Conservation (phyloP, 495 filamentous ascomycete species). For the Penicillium atrosanguineum region DNA sequence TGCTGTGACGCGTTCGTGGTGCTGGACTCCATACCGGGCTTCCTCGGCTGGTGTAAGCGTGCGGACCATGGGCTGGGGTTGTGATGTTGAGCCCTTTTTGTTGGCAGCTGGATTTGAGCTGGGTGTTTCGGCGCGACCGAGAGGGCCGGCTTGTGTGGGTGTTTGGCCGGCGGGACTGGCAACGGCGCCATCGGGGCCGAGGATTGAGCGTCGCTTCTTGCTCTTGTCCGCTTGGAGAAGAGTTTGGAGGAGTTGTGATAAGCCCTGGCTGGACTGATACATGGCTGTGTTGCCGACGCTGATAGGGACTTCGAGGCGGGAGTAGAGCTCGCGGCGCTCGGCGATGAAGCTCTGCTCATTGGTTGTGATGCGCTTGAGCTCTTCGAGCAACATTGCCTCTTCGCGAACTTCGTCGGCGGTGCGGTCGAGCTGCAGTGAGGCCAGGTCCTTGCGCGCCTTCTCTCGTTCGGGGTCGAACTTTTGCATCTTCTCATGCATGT, state of each 20-base stretch:
- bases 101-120: slow-evolving; percentile 28
- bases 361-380: slow-evolving; percentile 84
- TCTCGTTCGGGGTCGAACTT: slow-evolving; percentile 82
- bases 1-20: slow-evolving; percentile 78
- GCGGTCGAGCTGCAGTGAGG: slow-evolving; percentile 71
- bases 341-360: slow-evolving; percentile 78
- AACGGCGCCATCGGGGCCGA: slow-evolving; percentile 52
- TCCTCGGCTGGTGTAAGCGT: slow-evolving; percentile 74
- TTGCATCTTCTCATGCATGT: slow-evolving; percentile 74
- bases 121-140: slow-evolving; percentile 41
- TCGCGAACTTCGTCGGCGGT: slow-evolving; percentile 86
- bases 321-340: slow-evolving; percentile 87
- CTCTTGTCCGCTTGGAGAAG: slow-evolving; percentile 77
- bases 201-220: slow-evolving; percentile 72
- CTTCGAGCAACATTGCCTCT: slow-evolving; percentile 81
- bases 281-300: slow-evolving; percentile 62
- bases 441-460: slow-evolving; percentile 75
- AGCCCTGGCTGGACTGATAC: slow-evolving; percentile 75
- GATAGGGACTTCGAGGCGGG: slow-evolving; percentile 74
- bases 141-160: slow-evolving; percentile 39
- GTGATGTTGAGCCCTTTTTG: slow-evolving; percentile 53
- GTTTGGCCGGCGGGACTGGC: slow-evolving; percentile 50
- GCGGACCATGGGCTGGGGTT: slow-evolving; percentile 52
- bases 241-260: slow-evolving; percentile 74
- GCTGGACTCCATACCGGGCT: slow-evolving; percentile 73